phyloP scores from a whole-genome alignment of 2,329 filamentous ascomycete species.

The Botryotinia calthae region DNA sequence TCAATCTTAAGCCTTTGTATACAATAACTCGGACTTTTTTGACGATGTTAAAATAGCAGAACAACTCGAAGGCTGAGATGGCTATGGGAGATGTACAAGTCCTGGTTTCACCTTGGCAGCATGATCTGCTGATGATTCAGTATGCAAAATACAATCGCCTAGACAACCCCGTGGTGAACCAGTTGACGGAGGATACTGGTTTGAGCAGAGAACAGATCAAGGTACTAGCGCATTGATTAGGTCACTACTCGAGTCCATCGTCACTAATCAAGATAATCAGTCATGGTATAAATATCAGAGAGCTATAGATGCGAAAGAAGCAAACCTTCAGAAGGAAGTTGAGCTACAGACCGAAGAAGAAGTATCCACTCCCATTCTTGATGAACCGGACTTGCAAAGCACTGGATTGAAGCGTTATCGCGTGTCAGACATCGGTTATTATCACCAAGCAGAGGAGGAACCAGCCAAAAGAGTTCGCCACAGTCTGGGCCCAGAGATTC shows the following conservation, averaged over 20 bases:
- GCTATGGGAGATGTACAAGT: not conserved
- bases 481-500: not conserved
- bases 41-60: not conserved
- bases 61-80: not conserved
- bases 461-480: not conserved
- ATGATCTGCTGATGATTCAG: not conserved
- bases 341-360: not conserved
- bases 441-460: not conserved
- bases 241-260: not conserved
- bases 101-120: not conserved
- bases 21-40: not conserved
- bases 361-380: not conserved
- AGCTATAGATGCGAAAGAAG: not conserved
- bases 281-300: not conserved
- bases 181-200: not conserved
- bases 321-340: not conserved
- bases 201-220: conserved; percentile 6
- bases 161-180: not conserved
- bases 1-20: not conserved
- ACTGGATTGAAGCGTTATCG: not conserved
- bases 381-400: not conserved
- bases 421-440: not conserved
- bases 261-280: not conserved
- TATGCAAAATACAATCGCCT: not conserved
- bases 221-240: not conserved